A percentile compares a stretch with the other conserved stretches of the same genome.
Conservation (phyloP, 2,329 filamentous ascomycete genomes). For the Juglanconis oblonga region DNA sequence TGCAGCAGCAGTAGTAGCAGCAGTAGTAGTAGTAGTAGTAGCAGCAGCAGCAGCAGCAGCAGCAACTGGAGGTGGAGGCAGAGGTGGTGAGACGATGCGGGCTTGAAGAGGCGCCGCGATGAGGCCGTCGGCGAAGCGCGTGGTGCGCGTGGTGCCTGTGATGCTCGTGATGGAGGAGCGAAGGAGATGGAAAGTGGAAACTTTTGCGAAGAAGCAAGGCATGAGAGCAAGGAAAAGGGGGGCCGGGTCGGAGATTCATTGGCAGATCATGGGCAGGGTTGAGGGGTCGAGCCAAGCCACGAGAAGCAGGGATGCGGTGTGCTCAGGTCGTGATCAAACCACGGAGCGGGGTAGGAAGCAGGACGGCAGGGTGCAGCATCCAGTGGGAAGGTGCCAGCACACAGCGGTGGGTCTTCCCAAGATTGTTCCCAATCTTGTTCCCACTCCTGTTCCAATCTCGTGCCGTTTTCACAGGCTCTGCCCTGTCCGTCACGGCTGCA, state of each 20-base stretch:
- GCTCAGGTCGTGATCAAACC: conserved; percentile 4
- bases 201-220: not conserved
- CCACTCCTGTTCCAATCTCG: not conserved
- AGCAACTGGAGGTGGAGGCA: too few species aligned
- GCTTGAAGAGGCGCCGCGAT: conserved; percentile 16
- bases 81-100: conserved; percentile 8
- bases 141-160: conserved; percentile 13
- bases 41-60: too few species aligned
- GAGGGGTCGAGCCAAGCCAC: too few species aligned
- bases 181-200: too few species aligned
- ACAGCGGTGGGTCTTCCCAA: conserved; percentile 6
- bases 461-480: conserved; percentile 4
- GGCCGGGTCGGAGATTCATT: not conserved
- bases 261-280: too few species aligned
- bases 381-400: conserved; percentile 14
- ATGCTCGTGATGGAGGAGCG: conserved; percentile 2
- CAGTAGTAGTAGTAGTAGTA: too few species aligned
- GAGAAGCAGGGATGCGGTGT: conserved; percentile 7
- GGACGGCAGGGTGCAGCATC: not conserved
- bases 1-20: too few species aligned
- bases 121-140: conserved; percentile 2
- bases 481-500: conserved; percentile 13
- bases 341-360: conserved; percentile 1
- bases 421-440: too few species aligned
- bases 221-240: not conserved